Conservation (phyloP, 2,329 filamentous ascomycete species). For the Aspergillus versicolor region DNA sequence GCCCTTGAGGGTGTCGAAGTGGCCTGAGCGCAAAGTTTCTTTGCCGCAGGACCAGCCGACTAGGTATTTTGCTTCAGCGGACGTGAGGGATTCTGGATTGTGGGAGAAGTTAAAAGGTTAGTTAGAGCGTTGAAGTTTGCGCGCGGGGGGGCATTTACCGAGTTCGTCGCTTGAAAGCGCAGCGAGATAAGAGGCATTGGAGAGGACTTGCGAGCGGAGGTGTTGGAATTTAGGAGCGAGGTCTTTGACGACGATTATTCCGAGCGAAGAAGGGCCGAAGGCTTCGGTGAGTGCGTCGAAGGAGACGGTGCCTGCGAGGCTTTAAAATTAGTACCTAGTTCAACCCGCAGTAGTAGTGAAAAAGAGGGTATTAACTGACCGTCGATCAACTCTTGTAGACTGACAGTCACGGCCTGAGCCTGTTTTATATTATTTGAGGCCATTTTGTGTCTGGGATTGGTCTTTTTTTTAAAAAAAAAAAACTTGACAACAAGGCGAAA, state of each 20-base stretch:
- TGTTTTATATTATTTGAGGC: slow-evolving; percentile 21
- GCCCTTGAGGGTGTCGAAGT: slow-evolving; percentile 63
- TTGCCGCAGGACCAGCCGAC: slow-evolving; percentile 66
- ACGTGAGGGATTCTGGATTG: slow-evolving; percentile 40
- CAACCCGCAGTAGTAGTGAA: background rate
- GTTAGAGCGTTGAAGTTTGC: background rate
- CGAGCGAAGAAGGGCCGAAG: slow-evolving; percentile 86
- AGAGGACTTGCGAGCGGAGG: slow-evolving; percentile 73
- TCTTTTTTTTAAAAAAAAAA: background rate
- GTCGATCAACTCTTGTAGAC: slow-evolving; percentile 47
- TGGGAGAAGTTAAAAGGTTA: background rate
- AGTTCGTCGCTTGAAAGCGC: slow-evolving; percentile 72
- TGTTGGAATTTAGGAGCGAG: slow-evolving; percentile 69
- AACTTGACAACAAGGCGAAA: background rate
- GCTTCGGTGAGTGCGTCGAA: slow-evolving; percentile 58
- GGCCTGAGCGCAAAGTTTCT: slow-evolving; percentile 61
- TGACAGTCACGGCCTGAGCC: slow-evolving; percentile 48
- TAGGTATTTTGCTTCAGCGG: slow-evolving; percentile 55
- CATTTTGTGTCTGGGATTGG: slow-evolving; percentile 15
- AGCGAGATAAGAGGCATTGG: slow-evolving; percentile 85
- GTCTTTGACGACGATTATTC: slow-evolving; percentile 90
- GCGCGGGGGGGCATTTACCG: slow-evolving; percentile 47
- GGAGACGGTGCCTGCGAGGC: slow-evolving; percentile 37
- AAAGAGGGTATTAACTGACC: slow-evolving; percentile 31
- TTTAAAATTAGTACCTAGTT: background rate